A percentile compares a stretch with the other conserved stretches of the same genome.
Conservation (phyloP, 1,284 basidiomycete genomes). For the Phylloboletellus chloephorus region DNA sequence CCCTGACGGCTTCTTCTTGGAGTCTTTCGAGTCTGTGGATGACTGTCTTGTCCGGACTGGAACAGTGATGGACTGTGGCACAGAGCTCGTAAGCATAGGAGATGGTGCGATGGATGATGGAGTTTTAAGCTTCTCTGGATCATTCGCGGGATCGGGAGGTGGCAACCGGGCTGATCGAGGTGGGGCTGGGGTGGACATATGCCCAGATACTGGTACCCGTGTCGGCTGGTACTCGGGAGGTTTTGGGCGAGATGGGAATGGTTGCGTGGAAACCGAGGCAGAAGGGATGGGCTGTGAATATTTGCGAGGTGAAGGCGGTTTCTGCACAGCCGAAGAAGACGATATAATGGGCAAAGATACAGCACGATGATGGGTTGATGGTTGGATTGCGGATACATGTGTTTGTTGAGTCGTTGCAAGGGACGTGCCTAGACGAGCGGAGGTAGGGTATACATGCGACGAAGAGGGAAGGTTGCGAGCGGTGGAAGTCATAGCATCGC, state of each 20-base stretch:
- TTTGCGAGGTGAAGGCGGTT: slow-evolving; percentile 30
- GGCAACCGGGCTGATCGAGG: slow-evolving; percentile 14
- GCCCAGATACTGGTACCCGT: slow-evolving; percentile 18
- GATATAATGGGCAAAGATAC: slow-evolving; percentile 26
- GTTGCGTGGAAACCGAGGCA: slow-evolving; percentile 25
- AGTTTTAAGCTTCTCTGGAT: slow-evolving; percentile 44
- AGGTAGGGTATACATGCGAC: slow-evolving; percentile 23
- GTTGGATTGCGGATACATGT: slow-evolving; percentile 21
- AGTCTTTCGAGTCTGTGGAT: slow-evolving; percentile 33
- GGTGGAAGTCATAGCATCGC: slow-evolving; percentile 17
- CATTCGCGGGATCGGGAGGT: slow-evolving; percentile 30
- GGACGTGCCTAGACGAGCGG: slow-evolving; percentile 19
- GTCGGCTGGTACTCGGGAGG: slow-evolving; percentile 14
- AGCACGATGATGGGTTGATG: slow-evolving; percentile 23
- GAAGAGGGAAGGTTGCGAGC: slow-evolving; percentile 20
- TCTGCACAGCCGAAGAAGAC: slow-evolving; percentile 17
- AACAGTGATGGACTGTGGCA: slow-evolving; percentile 10
- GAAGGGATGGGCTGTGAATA: slow-evolving; percentile 27
- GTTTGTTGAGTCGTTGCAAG: slow-evolving; percentile 19
- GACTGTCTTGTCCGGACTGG: slow-evolving; percentile 24
- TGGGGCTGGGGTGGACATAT: slow-evolving; percentile 23
- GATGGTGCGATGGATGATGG: slow-evolving; percentile 51
- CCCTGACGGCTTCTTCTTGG: slow-evolving; percentile 28
- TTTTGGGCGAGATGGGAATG: slow-evolving; percentile 28
- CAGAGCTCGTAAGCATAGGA: slow-evolving; percentile 25